Conservation (phyloP, 495 filamentous ascomycete species). For the Penicillium malachiteum region DNA sequence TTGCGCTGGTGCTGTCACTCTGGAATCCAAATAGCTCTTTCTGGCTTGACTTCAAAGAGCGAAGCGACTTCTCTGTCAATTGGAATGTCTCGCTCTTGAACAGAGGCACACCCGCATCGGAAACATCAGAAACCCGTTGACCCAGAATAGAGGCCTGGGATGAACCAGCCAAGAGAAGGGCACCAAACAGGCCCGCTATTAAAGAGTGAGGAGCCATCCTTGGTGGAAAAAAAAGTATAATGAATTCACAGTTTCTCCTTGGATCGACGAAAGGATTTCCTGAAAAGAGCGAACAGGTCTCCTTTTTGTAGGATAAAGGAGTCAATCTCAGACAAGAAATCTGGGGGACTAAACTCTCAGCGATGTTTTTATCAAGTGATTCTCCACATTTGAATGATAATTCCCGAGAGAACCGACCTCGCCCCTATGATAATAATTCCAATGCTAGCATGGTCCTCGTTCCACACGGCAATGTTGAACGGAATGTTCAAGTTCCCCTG, state of each 20-base stretch:
- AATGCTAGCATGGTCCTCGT: no score
- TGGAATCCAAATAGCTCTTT: constrained; percentile 20
- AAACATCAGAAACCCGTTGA: constrained; percentile 11
- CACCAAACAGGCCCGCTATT: constrained; percentile 6
- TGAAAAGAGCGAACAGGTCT: neutral
- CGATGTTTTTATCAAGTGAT: no score
- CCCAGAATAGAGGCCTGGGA: constrained; percentile 12
- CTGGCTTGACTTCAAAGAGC: constrained; percentile 21
- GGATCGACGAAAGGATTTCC: constrained; percentile 11
- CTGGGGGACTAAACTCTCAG: no score
- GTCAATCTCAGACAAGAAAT: neutral
- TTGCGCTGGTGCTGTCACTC: neutral
- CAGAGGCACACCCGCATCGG: constrained; percentile 21
- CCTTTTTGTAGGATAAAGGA: constrained; percentile 6
- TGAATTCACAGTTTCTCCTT: neutral
- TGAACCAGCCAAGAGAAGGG: constrained; percentile 11
- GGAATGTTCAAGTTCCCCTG: neutral
- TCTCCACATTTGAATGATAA: no score
- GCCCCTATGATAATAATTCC: neutral
- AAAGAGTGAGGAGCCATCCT: constrained; percentile 15
- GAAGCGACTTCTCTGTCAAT: constrained; percentile 41
- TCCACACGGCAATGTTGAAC: no score
- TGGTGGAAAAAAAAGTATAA: neutral
- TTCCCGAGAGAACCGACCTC: neutral
- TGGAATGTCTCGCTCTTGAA: constrained; percentile 45